Conservation (phyloP, 768 basidiomycete species). For the Termitomyces sp. region DNA sequence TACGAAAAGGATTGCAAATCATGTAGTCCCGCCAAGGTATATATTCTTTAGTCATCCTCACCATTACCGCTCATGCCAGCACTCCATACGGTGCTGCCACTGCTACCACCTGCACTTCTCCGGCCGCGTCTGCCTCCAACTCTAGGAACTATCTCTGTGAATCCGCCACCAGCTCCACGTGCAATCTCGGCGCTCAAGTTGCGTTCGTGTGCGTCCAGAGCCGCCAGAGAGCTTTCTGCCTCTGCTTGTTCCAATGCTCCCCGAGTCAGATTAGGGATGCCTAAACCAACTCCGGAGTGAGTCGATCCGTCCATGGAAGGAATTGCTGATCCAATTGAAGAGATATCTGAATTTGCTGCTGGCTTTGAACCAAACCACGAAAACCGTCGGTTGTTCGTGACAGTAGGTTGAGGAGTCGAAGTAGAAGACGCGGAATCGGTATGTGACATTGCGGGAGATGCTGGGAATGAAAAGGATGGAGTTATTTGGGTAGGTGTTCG, state of each 20-base stretch:
- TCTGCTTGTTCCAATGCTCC: conserved; percentile 78
- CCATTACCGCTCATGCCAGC: conserved; percentile 72
- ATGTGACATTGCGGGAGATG: conserved; percentile 21
- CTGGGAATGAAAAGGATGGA: conserved; percentile 21
- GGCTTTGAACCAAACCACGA: conserved; percentile 64
- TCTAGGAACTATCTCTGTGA: conserved; percentile 68
- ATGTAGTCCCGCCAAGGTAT: neutral
- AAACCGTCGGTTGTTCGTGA: conserved; percentile 48
- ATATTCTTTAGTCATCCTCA: conserved; percentile 29
- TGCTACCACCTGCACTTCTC: conserved; percentile 61
- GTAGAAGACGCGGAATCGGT: conserved; percentile 14
- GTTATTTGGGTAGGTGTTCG: conserved; percentile 36
- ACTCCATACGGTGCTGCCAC: conserved; percentile 83
- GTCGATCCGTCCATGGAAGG: conserved; percentile 25
- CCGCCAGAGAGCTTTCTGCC: conserved; percentile 70
- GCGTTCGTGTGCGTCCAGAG: conserved; percentile 78
- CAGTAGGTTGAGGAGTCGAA: conserved; percentile 22
- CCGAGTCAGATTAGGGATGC: conserved; percentile 54
- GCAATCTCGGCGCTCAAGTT: conserved; percentile 70
- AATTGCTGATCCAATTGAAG: conserved; percentile 46
- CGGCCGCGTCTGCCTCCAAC: conserved; percentile 56
- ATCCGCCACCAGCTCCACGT: conserved; percentile 68
- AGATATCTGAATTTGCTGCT: conserved; percentile 39
- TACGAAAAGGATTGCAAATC: conserved; percentile 1
- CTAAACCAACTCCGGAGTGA: conserved; percentile 25